Base-by-base conservation (phyloP, 345 rosid genomes). In the Jatropha curcas region DNA sequence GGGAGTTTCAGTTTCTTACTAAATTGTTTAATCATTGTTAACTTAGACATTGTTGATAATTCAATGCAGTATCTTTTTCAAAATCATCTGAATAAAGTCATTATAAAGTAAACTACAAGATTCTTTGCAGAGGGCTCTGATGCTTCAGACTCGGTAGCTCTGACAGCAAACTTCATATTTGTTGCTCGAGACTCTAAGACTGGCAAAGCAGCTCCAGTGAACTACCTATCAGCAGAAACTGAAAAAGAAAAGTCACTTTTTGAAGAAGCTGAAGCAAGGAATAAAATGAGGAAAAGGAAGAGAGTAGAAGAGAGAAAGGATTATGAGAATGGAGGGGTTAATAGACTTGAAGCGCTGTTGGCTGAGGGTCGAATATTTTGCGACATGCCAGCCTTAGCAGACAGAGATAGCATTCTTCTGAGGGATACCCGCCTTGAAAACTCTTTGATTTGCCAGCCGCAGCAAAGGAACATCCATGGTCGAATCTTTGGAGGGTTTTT, bases 101-200 rank as follows among this genome's bases (percentile, higher is more conserved):
- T 34, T 22, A 30, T 20, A 39, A 52, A 43, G 55, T 19, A 2
- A 9, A 1, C 1, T 28, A 46, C 50, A 31, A 65, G 25, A 43
- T 64, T 34, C 34, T 68, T 74, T 63, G 81, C 86, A 90, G 92
- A 84, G 76, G 74, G 69, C 72, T 76, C 79, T 13, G 79, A 79
- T 76, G 70, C 81, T 79, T 75, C 85, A 8, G 83, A 86, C 72
- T 77, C 89, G 0, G 81, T 84, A 24, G 93, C 85, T 56, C 69
- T 90, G 57, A 82, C 89, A 39, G 94, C 94, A 68, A 88, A 91
- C 81, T 90, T 94, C 79, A 89, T 86, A 68, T 90, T 91, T 52
- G 94, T 94, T 77, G 98, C 94, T 17, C 89, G 94, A 53, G 97
- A 90, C 79, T 90, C 92, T 8, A 82, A 77, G 82, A 91, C 90